Evolutionary conservation across 2,329 filamentous ascomycete species (phyloP), one percentile per base, ranked within the genome.

Genomic region (Diaporthe amygdali): DNA sequence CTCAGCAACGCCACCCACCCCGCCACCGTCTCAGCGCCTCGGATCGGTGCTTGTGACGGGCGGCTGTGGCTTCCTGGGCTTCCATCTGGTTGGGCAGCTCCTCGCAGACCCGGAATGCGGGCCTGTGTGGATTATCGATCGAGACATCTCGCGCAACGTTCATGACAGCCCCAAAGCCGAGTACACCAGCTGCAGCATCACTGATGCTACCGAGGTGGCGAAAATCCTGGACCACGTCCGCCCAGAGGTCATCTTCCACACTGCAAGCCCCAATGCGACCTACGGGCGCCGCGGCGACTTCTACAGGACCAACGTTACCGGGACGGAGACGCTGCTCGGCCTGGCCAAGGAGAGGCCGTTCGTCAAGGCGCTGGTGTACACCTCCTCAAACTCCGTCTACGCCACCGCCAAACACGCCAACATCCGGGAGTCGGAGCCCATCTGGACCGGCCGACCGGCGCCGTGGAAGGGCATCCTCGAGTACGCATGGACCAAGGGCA

Each of bases 31-130:
- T n/a, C 71, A 66, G 3, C 56, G 71, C 8, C 69, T 75, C 34
- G 71, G 69, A 27, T 27, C 54, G 6, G 74, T 75, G n/a, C 74
- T 79, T 15, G 76, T 82, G 9, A 74, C 77, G 1, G 80, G 80
- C 67, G 80, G 80, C 39, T 79, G 78, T 49, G 79, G 80, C 14
- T 82, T 79, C 32, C 51, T 82, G 0, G 80, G 80, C 2, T 79
- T 76, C 44, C 75, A 80, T 66, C 72, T 82, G 2, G 80, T 82
- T 22, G 39, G 70, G 0, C 71, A 76, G 2, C 76, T 81, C 0
- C 66, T 78, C 2, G 25, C 72, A 3, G 77, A 80, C 27, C 27
- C 64, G 2, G 73, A 72, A 10, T 68, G 52, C 30, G 74, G 72
- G 4, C 17, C 73, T 0, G 74, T 82, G 15, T 73, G 76, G 39